Conservation (phyloP, 2,329 filamentous ascomycete species). For the Fusarium liriodendri region DNA sequence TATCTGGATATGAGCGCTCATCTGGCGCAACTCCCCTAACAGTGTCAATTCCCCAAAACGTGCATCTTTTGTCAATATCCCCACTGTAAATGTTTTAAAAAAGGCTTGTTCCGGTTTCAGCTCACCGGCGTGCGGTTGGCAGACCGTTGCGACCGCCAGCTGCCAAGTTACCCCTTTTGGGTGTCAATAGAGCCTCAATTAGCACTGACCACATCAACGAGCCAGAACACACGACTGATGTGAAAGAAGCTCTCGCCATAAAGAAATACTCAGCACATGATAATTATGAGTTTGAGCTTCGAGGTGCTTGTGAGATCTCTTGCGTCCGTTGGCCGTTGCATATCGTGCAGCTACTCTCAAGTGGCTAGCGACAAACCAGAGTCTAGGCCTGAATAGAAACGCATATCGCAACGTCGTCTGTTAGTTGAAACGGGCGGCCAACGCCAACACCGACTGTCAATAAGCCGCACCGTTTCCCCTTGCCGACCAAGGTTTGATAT, state of each 20-base stretch:
- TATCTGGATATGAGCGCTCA: not conserved
- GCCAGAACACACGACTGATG: not conserved
- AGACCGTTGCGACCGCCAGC: slow-evolving; percentile 11
- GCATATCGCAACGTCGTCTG: not conserved
- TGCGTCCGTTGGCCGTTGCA: not conserved
- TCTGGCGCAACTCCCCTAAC: too few species aligned
- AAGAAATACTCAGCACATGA: not conserved
- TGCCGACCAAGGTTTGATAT: slow-evolving; percentile 6
- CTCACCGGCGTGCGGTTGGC: not conserved
- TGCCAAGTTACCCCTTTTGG: slow-evolving; percentile 36
- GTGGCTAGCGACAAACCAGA: not conserved
- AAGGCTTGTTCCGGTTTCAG: slow-evolving; percentile 8
- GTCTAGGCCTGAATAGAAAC: not conserved
- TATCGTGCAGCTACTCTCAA: not conserved
- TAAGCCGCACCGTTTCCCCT: slow-evolving; percentile 15
- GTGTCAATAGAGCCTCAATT: slow-evolving; percentile 43
- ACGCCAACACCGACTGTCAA: slow-evolving; percentile 5
- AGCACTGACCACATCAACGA: slow-evolving; percentile 19
- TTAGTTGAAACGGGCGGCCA: not conserved
- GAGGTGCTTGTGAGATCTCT: not conserved
- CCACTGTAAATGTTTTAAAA: not conserved
- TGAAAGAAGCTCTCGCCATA: not conserved
- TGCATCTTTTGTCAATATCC: not conserved
- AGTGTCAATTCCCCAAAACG: not conserved
- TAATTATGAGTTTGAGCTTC: not conserved